Evolutionary conservation across 2,329 filamentous ascomycete genomes (phyloP).

Genomic region (Leptodontidium sp.): DNA sequence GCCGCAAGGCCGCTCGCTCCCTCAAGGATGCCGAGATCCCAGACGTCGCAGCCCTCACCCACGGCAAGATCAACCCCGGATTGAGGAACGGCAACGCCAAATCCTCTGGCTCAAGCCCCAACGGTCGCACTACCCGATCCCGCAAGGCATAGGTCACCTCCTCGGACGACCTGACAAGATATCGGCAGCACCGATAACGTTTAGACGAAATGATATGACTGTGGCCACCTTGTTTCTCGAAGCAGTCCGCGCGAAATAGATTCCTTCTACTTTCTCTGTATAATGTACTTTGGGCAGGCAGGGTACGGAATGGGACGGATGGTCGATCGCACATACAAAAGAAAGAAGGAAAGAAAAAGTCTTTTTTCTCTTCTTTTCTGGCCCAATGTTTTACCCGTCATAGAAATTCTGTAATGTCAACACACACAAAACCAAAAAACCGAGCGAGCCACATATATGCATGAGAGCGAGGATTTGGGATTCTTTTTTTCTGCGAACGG

Average conservation of each 20-base stretch:
- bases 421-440: slow-evolving; percentile 22
- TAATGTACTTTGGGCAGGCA: slow-evolving; percentile 33
- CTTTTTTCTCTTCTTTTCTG: background rate
- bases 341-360: background rate
- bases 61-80: slow-evolving; percentile 40
- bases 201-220: slow-evolving; percentile 25
- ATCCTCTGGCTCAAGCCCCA: slow-evolving; percentile 45
- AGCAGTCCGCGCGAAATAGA: slow-evolving; percentile 35
- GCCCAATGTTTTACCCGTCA: slow-evolving; percentile 23
- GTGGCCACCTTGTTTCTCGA: slow-evolving; percentile 17
- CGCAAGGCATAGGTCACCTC: slow-evolving; percentile 46
- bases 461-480: slow-evolving; percentile 7
- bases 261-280: slow-evolving; percentile 39
- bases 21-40: slow-evolving; percentile 51
- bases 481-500: background rate
- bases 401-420: slow-evolving; percentile 37
- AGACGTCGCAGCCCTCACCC: slow-evolving; percentile 45
- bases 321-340: slow-evolving; percentile 1
- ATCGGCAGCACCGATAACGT: slow-evolving; percentile 27
- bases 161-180: slow-evolving; percentile 18
- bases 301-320: slow-evolving; percentile 22
- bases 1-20: slow-evolving; percentile 74
- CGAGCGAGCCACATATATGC: slow-evolving; percentile 3
- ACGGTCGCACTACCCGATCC: slow-evolving; percentile 44
- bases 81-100: slow-evolving; percentile 56